A percentile compares a stretch with the other conserved stretches of the same genome.
Conservation (phyloP, 768 basidiomycete species). For the Brasilioporus rufonigricans region DNA sequence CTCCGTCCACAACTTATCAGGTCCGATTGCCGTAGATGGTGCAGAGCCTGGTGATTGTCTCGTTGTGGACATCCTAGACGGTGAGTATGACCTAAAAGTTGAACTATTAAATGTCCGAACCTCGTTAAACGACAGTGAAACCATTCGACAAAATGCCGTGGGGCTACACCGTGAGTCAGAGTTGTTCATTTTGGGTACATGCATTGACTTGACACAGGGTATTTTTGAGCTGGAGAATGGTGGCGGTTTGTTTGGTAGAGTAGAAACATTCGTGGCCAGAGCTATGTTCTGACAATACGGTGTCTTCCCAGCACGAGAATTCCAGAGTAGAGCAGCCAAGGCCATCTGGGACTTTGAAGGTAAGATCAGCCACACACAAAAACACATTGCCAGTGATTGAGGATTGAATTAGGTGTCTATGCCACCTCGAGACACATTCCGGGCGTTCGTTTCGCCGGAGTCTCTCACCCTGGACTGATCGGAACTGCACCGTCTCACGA, state of each 20-base stretch:
- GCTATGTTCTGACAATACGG: neutral
- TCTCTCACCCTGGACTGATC: constrained; percentile 73
- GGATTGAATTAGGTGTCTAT: constrained; percentile 49
- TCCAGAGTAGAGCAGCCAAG: constrained; percentile 68
- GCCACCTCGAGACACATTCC: constrained; percentile 76
- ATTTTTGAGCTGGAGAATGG: constrained; percentile 76
- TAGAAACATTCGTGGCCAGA: neutral
- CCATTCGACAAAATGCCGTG: constrained; percentile 77
- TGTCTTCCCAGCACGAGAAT: constrained; percentile 51
- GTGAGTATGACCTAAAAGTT: constrained; percentile 33
- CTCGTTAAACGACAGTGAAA: constrained; percentile 38
- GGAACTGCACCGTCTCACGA: constrained; percentile 76
- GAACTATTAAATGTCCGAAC: neutral
- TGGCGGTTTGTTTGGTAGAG: constrained; percentile 65
- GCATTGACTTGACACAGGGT: constrained; percentile 41
- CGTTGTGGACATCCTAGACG: constrained; percentile 77
- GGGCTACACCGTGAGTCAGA: constrained; percentile 62
- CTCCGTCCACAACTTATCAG: constrained; percentile 72
- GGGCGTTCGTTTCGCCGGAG: constrained; percentile 75
- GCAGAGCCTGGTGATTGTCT: constrained; percentile 79
- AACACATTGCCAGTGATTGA: neutral
- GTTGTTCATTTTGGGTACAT: too few species aligned
- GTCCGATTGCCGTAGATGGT: constrained; percentile 71
- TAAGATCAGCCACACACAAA: constrained; percentile 13
- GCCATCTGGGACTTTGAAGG: constrained; percentile 82